Evolutionary conservation across 768 basidiomycete species (phyloP), one percentile per base, ranked within the genome.

Genomic region (Leccinum truebloodii): DNA sequence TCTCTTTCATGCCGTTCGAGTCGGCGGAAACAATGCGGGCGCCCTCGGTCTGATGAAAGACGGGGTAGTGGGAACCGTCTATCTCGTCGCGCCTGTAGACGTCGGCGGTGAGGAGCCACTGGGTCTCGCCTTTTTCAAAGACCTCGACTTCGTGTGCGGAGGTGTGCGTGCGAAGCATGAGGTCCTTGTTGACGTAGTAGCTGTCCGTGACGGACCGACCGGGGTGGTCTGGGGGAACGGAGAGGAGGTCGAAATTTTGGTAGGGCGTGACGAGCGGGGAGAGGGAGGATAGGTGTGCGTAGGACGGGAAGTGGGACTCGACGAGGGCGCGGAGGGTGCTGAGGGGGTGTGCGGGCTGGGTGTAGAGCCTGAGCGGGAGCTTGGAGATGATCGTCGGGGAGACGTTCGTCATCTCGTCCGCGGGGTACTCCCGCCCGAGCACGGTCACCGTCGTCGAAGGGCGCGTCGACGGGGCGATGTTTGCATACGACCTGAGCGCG

Each of bases 81-180:
- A 99, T 98, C 76, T 98, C 97, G 82, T 99, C 97, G 67, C 97
- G 86, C 54, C 97, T 79, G 76, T 98, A 99, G 55, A 99, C 97
- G 78, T 99, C 97, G 32, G 97, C 95, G 9, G 94, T 91, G 24
- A 98, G 80, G 34, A 99, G 80, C 92, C 95, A 99, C 56, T 83
- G 83, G 22, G 89, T 86, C 63, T 88, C 80, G 6, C 92, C 92
- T 49, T 79, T 77, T 34, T 82, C 75, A 73, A 97, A 98, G 7
- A 87, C 87, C 61, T 97, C 95, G 34, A 98, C 91, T 77, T 99
- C 96, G 72, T 99, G 97, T 4, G 97, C 94, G n/a, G 92, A 94
- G 1, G 97, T 98, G 73, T 99, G 97, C 0, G 97, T 98, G 46
- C 97, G 89, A 39, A 99, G 85, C 93, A 99, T 94, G 69, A 89